Base-by-base conservation (phyloP, 306 rosid species). In the Prunus mume region DNA sequence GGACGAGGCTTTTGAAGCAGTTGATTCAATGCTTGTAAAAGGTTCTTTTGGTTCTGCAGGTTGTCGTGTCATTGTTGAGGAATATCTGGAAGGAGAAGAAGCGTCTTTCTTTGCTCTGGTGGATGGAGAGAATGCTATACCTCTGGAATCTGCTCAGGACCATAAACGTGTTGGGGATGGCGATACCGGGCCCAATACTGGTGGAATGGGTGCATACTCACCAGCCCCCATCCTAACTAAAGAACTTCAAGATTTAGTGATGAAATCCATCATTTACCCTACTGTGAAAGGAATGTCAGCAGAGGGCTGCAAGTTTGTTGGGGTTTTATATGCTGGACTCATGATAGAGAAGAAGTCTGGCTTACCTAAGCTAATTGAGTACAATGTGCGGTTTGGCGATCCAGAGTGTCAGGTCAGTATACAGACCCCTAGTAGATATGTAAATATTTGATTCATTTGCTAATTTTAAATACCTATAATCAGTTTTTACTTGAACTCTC, bases 121-220 rank as follows among this genome's bases (percentile, higher is more conserved):
- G 79, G 97, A 96, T 87, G 99, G 99, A 70, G 91, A 90, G 84
- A 89, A 89, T 85, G 99, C 99, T 41, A 81, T 96, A 68, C 91
- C 99, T n/a, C 75, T 92, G 45, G 98, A 92, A 84, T 92, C 99
- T 73, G 99, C 99, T 52, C 99, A 96, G 84, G 99, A 96, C 82
- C 97, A 96, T 80, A 92, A 95, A 79, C 89, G 93, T 64, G 99
- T 92, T 64, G 99, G 98, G 24, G 97, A 96, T 79, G 97, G 93
- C 6, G 98, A 96, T 80, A 92, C 87, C 0, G 99, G 99, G 57
- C 99, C 97, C 20, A 95, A 95, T 83, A 95, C 97, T 24, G 97
- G 99, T 63, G 99, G 99, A 76, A 92, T 92, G 99, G 99, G 99
- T 69, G 99, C 99, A 54, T 95, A 92, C 82, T 95, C 98, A 18